Base-by-base conservation (phyloP, 768 basidiomycete genomes). In the Leucogyrophana mollusca region DNA sequence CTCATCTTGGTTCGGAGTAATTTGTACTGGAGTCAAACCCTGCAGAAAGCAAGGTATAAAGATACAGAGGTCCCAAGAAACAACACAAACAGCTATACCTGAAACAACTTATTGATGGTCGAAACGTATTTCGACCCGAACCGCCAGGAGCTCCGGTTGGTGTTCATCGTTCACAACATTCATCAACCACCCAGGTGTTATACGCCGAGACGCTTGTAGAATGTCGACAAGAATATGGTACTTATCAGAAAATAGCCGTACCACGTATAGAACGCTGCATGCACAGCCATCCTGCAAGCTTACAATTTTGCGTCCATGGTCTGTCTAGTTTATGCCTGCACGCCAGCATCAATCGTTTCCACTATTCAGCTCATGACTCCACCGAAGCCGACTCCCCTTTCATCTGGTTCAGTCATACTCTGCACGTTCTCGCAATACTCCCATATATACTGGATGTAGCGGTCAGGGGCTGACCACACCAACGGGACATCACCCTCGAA, bases 291-390 rank as follows among this genome's bases (percentile, higher is more conserved):
- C 57, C n/a, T n/a, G n/a, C n/a, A n/a, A n/a, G n/a, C n/a, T n/a
- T n/a, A n/a, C n/a, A n/a, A n/a, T n/a, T 20, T n/a, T 18, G n/a
- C n/a, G n/a, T n/a, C n/a, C n/a, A n/a, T n/a, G n/a, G n/a, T n/a
- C n/a, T n/a, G n/a, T n/a, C 27, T 30, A 30, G 13, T 30, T 30
- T 13, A 30, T 46, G 11, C 47, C 55, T 21, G 64, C 6, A 74
- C 44, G 46, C 74, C 54, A 27, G 74, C 77, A 45, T 78, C 73
- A 11, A 81, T 67, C 79, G 83, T 83, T 60, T 83, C 82, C 14
- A 69, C 68, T 20, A 83, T 69, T 81, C 82, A 83, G 27, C 69
- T 69, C 66, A 74, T 77, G 55, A 83, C 25, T 40, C 38, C 20
- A 38, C n/a, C 4, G n/a, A n/a, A n/a, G n/a, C 65, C 4, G 64